Conservation (phyloP, 805 yeast species). For the Myxozyma neglecta region DNA sequence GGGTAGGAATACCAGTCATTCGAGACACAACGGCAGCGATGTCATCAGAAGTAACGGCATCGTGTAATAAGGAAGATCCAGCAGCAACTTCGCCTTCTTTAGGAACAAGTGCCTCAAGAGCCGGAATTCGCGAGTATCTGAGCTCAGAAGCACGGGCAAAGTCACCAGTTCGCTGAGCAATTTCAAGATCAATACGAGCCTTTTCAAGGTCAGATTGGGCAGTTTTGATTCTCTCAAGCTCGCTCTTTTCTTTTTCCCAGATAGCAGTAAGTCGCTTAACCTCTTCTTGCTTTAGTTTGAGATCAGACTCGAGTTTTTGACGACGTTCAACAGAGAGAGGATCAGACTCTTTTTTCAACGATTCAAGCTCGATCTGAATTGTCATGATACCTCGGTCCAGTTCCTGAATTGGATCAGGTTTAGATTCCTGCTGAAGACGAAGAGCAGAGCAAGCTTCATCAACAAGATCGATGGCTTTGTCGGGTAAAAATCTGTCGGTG, state of each 20-base stretch:
- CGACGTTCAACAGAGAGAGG: conserved; percentile 76
- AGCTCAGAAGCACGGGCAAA: conserved; percentile 86
- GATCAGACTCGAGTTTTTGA: conserved; percentile 66
- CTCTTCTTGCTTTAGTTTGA: conserved; percentile 64
- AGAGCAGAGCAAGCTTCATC: conserved; percentile 97
- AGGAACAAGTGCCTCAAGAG: conserved; percentile 62
- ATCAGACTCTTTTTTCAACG: conserved; percentile 89
- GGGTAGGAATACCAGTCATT: conserved; percentile 95
- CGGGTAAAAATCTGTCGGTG: conserved; percentile 88
- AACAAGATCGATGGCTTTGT: conserved; percentile 92
- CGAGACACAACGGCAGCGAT: conserved; percentile 88
- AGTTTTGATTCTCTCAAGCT: conserved; percentile 71
- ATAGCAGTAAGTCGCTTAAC: conserved; percentile 67
- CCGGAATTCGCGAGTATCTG: conserved; percentile 84
- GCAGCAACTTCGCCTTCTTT: conserved; percentile 45
- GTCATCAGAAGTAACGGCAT: conserved; percentile 90
- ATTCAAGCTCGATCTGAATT: conserved; percentile 90
- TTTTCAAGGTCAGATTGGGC: conserved; percentile 82
- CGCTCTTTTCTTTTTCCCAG: conserved; percentile 83
- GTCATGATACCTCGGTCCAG: conserved; percentile 89
- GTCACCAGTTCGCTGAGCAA: conserved; percentile 78
- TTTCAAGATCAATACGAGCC: conserved; percentile 79
- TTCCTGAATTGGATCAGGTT: conserved; percentile 90
- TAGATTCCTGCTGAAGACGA: conserved; percentile 92
- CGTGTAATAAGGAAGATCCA: conserved; percentile 60